Evolutionary conservation across 1,284 basidiomycete species (phyloP).

Genomic region (Ustanciosporium gigantosporum): DNA sequence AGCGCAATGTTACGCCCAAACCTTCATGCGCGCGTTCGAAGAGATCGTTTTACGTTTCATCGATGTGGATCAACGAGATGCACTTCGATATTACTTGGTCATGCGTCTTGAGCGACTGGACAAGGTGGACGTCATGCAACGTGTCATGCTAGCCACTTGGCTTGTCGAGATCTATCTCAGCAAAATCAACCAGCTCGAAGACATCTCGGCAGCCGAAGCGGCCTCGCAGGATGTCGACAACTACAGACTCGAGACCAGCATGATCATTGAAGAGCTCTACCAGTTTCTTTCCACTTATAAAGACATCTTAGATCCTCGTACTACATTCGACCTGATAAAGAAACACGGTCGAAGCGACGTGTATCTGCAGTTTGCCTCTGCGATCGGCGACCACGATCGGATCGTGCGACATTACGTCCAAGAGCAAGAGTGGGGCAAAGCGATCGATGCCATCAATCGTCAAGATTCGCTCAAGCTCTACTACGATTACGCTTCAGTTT

Average conservation of each 20-base stretch:
- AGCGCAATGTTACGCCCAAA: constrained; percentile 79
- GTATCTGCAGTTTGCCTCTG: constrained; percentile 84
- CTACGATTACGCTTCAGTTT: constrained; percentile 85
- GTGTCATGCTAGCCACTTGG: constrained; percentile 99
- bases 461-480: constrained; percentile 82
- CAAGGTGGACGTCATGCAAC: constrained; percentile 81
- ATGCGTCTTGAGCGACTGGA: constrained; percentile 80
- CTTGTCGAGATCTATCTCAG: constrained; percentile 94
- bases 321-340: constrained; percentile 88
- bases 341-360: constrained; percentile 90
- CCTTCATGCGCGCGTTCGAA: constrained; percentile 77
- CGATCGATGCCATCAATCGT: constrained; percentile 78
- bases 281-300: constrained; percentile 80
- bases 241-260: constrained; percentile 75
- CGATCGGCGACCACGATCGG: constrained; percentile 78
- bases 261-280: constrained; percentile 88
- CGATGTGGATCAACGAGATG: constrained; percentile 88
- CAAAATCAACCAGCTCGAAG: constrained; percentile 95
- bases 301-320: constrained; percentile 79
- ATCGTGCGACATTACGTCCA: constrained; percentile 91
- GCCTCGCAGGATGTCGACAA: constrained; percentile 84
- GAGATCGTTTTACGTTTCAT: constrained; percentile 88
- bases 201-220: constrained; percentile 74
- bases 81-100: constrained; percentile 85
- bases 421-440: constrained; percentile 88